A percentile compares a stretch with the other conserved stretches of the same genome.
Evolutionary conservation across 352 stramenopile species (phyloP).

Genomic region (Nothophytophthora sp.): DNA sequence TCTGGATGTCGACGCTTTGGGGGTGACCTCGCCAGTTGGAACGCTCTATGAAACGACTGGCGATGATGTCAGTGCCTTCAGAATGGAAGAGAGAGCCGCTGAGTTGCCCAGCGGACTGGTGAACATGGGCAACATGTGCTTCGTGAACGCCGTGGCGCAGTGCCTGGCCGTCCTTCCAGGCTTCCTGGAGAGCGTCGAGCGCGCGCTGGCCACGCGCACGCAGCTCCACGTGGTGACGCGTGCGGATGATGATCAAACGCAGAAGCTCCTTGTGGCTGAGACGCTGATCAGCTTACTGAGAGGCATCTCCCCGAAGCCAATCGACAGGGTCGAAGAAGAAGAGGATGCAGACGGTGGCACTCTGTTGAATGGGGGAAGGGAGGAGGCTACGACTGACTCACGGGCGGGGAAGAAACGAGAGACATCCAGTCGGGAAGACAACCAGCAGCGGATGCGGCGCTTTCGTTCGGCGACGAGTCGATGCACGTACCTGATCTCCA

Average conservation of each 20-base stretch:
- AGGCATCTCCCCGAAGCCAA: constrained; percentile 10
- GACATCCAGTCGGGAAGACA: constrained; percentile 16
- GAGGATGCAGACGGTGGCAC: constrained; percentile 1
- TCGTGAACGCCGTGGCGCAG: constrained; percentile 76
- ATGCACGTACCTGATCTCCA: constrained; percentile 52
- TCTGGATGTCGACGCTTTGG: neutral
- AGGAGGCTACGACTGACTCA: neutral
- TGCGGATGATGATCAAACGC: constrained; percentile 15
- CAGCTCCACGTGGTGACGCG: constrained; percentile 23
- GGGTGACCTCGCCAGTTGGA: too few species aligned
- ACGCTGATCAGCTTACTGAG: constrained; percentile 29
- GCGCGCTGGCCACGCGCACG: constrained; percentile 16
- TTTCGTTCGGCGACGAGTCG: constrained; percentile 37
- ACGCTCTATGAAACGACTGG: too few species aligned
- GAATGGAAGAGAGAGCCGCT: neutral
- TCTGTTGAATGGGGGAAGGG: neutral
- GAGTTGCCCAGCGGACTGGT: constrained; percentile 35
- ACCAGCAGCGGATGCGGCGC: constrained; percentile 24
- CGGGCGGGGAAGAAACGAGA: constrained; percentile 5
- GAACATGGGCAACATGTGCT: constrained; percentile 81
- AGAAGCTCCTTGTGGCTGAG: constrained; percentile 29
- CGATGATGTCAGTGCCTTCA: neutral
- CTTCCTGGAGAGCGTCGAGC: constrained; percentile 38
- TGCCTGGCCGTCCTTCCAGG: constrained; percentile 49
- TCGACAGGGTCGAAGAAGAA: constrained; percentile 5